These are phyloP conservation scores for Cryphonectria naterciae DNA, from an alignment of 2,329 filamentous ascomycete species.

Conservation along the genomic window DNA sequence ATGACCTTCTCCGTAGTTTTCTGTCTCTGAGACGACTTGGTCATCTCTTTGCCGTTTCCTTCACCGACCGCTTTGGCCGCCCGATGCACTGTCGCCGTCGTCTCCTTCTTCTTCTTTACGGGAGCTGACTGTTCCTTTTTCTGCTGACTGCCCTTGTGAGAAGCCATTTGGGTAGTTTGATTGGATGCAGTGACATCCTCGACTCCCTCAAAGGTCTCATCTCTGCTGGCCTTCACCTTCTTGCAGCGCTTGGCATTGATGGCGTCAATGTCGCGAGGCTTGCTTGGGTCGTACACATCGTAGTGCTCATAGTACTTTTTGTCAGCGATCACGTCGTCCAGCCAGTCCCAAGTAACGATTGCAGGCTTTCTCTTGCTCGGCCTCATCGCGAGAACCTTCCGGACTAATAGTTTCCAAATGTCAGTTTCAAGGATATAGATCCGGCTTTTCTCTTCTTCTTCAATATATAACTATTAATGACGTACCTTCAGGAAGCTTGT, in stretches of 20 bases:
- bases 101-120: not conserved
- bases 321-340: constrained; percentile 49
- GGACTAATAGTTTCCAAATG: constrained; percentile 19
- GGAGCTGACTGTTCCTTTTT: not conserved
- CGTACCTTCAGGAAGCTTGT: constrained; percentile 43
- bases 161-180: not conserved
- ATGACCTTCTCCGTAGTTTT: not conserved
- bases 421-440: not conserved
- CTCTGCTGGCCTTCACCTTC: not conserved
- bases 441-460: not conserved
- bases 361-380: constrained; percentile 36
- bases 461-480: not conserved
- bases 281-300: constrained; percentile 19
- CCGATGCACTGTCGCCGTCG: not conserved
- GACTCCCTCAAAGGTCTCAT: not conserved
- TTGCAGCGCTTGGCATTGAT: constrained; percentile 13
- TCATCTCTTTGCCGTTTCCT: not conserved
- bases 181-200: not conserved
- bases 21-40: not conserved
- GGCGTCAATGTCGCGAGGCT: constrained; percentile 12
- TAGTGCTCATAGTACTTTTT: constrained; percentile 2
- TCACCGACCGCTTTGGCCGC: not conserved
- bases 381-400: constrained; percentile 42
- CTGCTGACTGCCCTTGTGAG: not conserved
- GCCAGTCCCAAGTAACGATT: constrained; percentile 58